Base-by-base conservation (phyloP, 805 yeast genomes). In the Wickerhamomyces hampshirensis region DNA sequence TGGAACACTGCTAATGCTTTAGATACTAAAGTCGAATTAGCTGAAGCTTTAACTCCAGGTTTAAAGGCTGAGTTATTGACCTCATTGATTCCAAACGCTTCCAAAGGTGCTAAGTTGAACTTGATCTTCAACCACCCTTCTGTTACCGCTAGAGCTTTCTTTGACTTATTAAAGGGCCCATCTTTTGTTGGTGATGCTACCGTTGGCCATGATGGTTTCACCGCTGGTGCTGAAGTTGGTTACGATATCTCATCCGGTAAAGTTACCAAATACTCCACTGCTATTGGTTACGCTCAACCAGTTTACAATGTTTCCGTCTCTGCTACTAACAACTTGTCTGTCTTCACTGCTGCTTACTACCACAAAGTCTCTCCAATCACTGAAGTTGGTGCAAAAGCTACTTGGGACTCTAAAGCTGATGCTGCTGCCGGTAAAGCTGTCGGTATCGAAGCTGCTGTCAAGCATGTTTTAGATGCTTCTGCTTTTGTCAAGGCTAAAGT, bases 361-460 rank as follows among this genome's bases (percentile, higher is more conserved):
- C 97, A 93, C 82, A 84, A 77, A 68, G 95, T 93, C 47, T 77
- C 88, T 55, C 85, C 94, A 50, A 67, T 71, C 55, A 86, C 91
- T 55, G 96, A 93, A 77, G 95, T 88, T 56, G 98, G 97, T 73
- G 95, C 97, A 59, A 89, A 85, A 76, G 96, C 96, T 58, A 80
- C 93, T 51, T 86, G 91, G 80, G 96, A 88, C 72, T 80, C 95
- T 47, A 75, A 77, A 65, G 62, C 77, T 31, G 60, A 60, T 44
- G 65, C 83, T 34, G 77, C 88, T 51, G 75, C 84, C 63, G 69
- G 76, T 54, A 73, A 81, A 64, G 81, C 78, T 59, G 96, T 89
- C 56, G 86, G 83, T 59, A 80, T 93, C 58, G 98, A 93, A 76
- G 84, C 89, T 50, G 98, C 96, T 56, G 79, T 96, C 65, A 91